Base-by-base conservation (phyloP, 306 rosid species). In the Pyrus pyrifolia region DNA sequence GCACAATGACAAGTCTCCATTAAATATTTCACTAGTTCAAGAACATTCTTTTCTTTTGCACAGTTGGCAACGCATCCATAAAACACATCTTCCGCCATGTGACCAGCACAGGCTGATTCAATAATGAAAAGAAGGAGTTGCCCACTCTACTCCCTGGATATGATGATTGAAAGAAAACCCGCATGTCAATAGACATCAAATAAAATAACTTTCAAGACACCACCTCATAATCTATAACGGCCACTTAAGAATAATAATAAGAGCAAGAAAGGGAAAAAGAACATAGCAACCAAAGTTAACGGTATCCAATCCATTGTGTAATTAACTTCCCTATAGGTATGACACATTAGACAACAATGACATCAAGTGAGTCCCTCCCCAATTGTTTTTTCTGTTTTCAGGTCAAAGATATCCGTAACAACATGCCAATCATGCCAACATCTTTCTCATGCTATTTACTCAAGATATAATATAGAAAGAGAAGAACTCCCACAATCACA, bases 101-200 rank as follows among this genome's bases (percentile, higher is more conserved):
- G 78, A 79, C 80, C 83, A 79, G 81, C 81, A 83, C 73, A 83
- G 76, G 86, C 81, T 71, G 76, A 76, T 79, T 75, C 83, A 79
- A 67, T 72, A 72, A 81, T 77, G 78, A 84, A 84, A 78, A 80
- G 78, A 78, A 80, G 78, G 74, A 69, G 75, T 74, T 74, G 80
- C 78, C 78, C 66, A 76, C 74, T 72, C 80, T 76, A 84, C 73
- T 68, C 71, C 87, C 87, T 84, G 87, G 78, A 84, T 81, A 74
- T 46, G 78, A 81, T 44, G 80, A 78, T 73, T 76, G 69, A 80
- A 70, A 78, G 72, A 76, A 77, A 63, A 81, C 70, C 78, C 27
- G 45, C n/a, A 73, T 61, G 70, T 73, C 77, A 73, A 73, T 62
- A 61, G 60, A 74, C 69, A 61, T 69, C 69, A 77, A 76, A 77